Evolutionary conservation across 2,329 filamentous ascomycete genomes (phyloP), one percentile per base, ranked within the genome.

Genomic region (Ophiognomonia clavigignenti-juglandacearum): DNA sequence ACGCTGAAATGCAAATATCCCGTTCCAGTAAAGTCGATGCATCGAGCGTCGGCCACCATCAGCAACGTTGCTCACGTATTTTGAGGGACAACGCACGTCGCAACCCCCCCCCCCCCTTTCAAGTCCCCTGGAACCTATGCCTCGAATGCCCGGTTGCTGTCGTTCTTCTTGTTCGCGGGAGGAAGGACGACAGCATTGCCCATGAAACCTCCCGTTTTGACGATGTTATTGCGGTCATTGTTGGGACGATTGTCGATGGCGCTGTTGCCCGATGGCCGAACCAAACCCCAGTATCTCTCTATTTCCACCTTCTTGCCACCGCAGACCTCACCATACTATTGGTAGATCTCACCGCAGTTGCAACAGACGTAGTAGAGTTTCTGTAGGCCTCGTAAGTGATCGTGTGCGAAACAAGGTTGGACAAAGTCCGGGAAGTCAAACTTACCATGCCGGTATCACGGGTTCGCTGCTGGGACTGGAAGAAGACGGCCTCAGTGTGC

Each of bases 391-490:
- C 7, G 16, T 26, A 9, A 19, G 22, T 10, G 6, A 36, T 6
- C 19, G 7, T 19, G n/a, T n/a, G n/a, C n/a, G n/a, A n/a, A n/a
- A n/a, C n/a, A n/a, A n/a, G n/a, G n/a, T n/a, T n/a, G n/a, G n/a
- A n/a, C n/a, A n/a, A n/a, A n/a, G n/a, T n/a, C n/a, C n/a, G n/a
- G n/a, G n/a, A n/a, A 3, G 10, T 3, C 40, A 35, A 20, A 47
- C 86, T 76, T 70, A 97, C 93, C 93, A 98, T 98, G 72, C 93
- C 93, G 37, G 93, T 98, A 68, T 97, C 91, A 40, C 89, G 88
- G 57, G 86, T 96, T 69, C 93, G 86, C 73, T 97, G 91, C 66
- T 98, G 93, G 53, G 91, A 96, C 73, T 98, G 93, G 75, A 98
- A 98, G 73, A 96, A 98, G 51, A 98, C 95, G 38, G 91, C 90